Base-by-base conservation (phyloP, 306 rosid genomes). In the Acacia confusa region DNA sequence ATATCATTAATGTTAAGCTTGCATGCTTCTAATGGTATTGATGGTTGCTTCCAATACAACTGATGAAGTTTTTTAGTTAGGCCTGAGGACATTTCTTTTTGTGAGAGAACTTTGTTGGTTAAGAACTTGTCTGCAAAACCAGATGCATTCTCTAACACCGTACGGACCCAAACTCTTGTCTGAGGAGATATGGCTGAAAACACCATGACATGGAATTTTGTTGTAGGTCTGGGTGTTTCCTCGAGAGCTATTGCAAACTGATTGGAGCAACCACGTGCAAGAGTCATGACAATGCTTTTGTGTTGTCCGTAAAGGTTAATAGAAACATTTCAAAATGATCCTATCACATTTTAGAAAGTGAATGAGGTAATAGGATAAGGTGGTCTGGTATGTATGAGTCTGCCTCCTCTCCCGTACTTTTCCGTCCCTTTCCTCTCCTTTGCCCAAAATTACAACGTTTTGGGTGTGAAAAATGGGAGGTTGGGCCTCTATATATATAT, bases 191-290 rank as follows among this genome's bases (percentile, higher is more conserved):
- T 85, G 94, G 81, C 93, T 78, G 99, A 90, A 84, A 97, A 95
- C 90, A 95, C 90, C 76, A 89, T 95, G 95, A 90, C 99, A 14
- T 95, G 97, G 99, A 93, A 95, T 88, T 93, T 95, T 83, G 90
- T 93, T 61, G 99, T 97, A 52, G 99, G 97, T 79, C 75, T 95
- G 84, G 85, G 91, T 24, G 91, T 95, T 87, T 97, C 99, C 97
- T 95, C 0, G 97, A 95, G 85, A 88, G 94, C 80, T 93, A 55
- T 83, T 20, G 85, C 82, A 77, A 66, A 76, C 92, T 78, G 88
- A 90, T 72, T 41, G 84, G 34, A 80, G 87, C 76, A 87, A 81
- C 81, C 88, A 81, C 27, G 25, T 82, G 63, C 85, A 83, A 76
- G 86, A 74, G 82, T 82, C 68, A 65, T 94, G 85, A 86, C 74